Conservation (phyloP, 1,284 basidiomycete genomes). For the Cryptococcus sp. region DNA sequence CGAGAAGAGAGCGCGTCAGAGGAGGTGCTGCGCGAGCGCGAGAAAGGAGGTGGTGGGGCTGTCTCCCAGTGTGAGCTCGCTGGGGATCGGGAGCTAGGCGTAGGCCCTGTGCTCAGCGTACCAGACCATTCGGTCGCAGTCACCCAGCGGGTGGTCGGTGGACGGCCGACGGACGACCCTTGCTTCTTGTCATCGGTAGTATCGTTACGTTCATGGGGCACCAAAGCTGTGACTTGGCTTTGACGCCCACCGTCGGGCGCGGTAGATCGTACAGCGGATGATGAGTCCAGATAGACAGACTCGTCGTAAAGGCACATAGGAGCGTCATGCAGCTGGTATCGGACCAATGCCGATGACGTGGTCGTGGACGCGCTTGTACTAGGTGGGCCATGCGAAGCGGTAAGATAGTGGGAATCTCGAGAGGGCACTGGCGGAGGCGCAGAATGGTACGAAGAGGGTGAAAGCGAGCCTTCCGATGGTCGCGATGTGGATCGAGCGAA, state of each 20-base stretch:
- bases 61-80: conserved; percentile 18
- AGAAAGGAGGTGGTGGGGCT: conserved; percentile 31
- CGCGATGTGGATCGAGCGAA: conserved; percentile 11
- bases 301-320: conserved; percentile 18
- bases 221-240: too few species aligned
- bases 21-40: conserved; percentile 18
- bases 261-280: too few species aligned
- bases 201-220: too few species aligned
- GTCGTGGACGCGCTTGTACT: conserved; percentile 4
- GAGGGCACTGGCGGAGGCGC: conserved; percentile 34
- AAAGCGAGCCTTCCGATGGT: conserved; percentile 10
- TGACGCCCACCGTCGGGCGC: too few species aligned
- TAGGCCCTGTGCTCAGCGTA: conserved; percentile 3
- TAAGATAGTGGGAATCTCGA: conserved; percentile 28
- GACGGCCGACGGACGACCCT: background rate
- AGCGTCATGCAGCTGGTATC: conserved; percentile 35
- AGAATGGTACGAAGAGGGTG: conserved; percentile 26
- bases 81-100: conserved; percentile 6
- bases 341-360: conserved; percentile 1
- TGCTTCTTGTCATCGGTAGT: too few species aligned
- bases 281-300: background rate
- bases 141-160: conserved; percentile 12
- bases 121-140: conserved; percentile 7
- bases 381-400: conserved; percentile 16
- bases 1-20: conserved; percentile 3